Evolutionary conservation across 331 rosid genomes (phyloP).

Genomic region (Ulmus americana): DNA sequence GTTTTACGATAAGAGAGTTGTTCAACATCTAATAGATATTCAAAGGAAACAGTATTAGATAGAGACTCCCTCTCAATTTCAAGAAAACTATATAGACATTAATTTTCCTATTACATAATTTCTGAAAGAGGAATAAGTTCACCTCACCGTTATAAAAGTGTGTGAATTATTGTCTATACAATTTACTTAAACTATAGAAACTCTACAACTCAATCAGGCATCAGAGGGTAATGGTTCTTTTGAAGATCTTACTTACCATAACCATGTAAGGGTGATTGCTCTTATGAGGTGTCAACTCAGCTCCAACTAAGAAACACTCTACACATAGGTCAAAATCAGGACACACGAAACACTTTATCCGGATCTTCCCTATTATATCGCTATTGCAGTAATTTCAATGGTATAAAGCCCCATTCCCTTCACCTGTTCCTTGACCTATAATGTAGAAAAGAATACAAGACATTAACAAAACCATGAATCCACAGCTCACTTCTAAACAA

Average conservation of each 20-base stretch:
- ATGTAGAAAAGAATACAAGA: neutral
- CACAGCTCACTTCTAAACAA: neutral
- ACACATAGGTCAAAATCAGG: constrained; percentile 94
- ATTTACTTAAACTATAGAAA: constrained; percentile 5
- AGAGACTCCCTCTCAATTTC: constrained; percentile 11
- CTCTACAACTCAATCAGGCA: neutral
- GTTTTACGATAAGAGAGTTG: neutral
- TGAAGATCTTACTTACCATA: constrained; percentile 57
- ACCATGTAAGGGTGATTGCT: constrained; percentile 85
- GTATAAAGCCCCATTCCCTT: constrained; percentile 78
- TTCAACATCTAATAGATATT: constrained; percentile 1
- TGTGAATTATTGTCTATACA: constrained; percentile 13
- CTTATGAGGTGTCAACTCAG: constrained; percentile 86
- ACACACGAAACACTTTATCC: constrained; percentile 82
- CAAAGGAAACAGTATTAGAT: neutral
- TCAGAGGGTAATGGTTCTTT: neutral
- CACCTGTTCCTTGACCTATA: constrained; percentile 74
- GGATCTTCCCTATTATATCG: constrained; percentile 89
- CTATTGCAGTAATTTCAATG: constrained; percentile 98
- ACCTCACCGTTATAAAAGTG: neutral
- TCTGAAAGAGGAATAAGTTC: constrained; percentile 2
- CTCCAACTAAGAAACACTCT: constrained; percentile 96
- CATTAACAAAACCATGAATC: neutral
- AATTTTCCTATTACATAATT: neutral
- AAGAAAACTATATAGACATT: neutral